A percentile compares a stretch with the other conserved stretches of the same genome.
These are phyloP conservation scores for Lithospermum erythrorhizon DNA, from an alignment of 257 asterid species.

Conservation along the genomic window DNA sequence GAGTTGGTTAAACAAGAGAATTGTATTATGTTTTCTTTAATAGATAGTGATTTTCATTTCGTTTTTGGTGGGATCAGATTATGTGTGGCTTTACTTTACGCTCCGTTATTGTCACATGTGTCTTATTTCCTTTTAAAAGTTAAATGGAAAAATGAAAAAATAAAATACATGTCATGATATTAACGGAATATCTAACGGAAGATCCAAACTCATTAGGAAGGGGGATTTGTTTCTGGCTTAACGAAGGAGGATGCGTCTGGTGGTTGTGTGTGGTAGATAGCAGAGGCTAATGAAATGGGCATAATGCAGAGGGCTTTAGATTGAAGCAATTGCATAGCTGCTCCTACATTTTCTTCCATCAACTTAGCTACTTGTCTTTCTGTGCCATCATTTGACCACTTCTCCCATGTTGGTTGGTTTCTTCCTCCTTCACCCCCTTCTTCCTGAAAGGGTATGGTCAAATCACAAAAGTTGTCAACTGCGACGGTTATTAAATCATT, in stretches of 20 bases:
- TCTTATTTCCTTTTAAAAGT: too few relatives aligned
- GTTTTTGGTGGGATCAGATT: neutral
- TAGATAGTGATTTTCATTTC: slow-evolving; percentile 22
- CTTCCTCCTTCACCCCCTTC: slow-evolving; percentile 56
- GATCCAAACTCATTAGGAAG: slow-evolving; percentile 18
- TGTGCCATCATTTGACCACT: slow-evolving; percentile 97
- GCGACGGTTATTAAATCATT: neutral
- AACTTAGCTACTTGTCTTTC: slow-evolving; percentile 94
- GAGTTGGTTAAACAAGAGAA: slow-evolving; percentile 7
- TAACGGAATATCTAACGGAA: too few relatives aligned
- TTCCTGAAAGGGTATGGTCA: slow-evolving; percentile 32
- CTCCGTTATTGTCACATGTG: too few relatives aligned
- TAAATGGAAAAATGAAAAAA: too few relatives aligned
- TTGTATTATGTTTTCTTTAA: slow-evolving; percentile 2
- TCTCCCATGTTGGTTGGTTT: slow-evolving; percentile 92
- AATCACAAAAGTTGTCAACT: neutral
- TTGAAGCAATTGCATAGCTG: slow-evolving; percentile 97
- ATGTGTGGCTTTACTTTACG: too few relatives aligned
- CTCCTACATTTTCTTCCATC: slow-evolving; percentile 96
- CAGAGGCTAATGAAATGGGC: slow-evolving; percentile 94
- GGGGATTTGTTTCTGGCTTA: slow-evolving; percentile 69
- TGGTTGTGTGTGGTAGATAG: slow-evolving; percentile 73
- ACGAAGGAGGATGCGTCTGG: slow-evolving; percentile 45
- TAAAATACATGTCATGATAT: too few relatives aligned
- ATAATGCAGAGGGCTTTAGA: slow-evolving; percentile 94